Evolutionary conservation across 139 green algal species (phyloP).

Genomic region (Mesotaenium endlicherianum): DNA sequence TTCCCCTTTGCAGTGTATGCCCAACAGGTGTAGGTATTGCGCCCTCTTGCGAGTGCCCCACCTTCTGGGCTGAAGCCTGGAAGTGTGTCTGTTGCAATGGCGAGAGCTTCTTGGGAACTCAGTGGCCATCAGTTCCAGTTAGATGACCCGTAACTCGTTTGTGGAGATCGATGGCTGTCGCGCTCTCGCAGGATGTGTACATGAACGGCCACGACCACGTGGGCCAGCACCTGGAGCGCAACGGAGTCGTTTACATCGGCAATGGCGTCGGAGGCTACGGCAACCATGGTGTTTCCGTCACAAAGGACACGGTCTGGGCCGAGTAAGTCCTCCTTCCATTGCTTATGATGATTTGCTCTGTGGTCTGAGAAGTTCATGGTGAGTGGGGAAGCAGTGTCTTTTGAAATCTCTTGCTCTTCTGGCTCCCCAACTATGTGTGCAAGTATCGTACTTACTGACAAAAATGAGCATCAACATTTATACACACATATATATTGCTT

Average conservation of each 20-base stretch:
- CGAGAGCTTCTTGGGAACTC: neutral
- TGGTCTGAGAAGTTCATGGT: neutral
- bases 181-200: constrained; percentile 32
- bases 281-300: constrained; percentile 2
- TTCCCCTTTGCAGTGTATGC: too few relatives aligned
- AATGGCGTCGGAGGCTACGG: constrained; percentile 45
- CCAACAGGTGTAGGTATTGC: too few relatives aligned
- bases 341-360: neutral
- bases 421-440: neutral
- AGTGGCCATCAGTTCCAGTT: too few relatives aligned
- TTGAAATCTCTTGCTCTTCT: neutral
- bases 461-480: neutral
- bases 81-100: too few relatives aligned
- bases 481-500: neutral
- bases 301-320: constrained; percentile 28
- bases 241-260: constrained; percentile 36
- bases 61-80: too few relatives aligned
- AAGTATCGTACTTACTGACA: neutral
- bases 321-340: neutral
- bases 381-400: neutral
- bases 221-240: constrained; percentile 37
- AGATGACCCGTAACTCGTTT: too few relatives aligned
- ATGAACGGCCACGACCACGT: constrained; percentile 48
- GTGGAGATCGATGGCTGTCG: neutral
- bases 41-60: too few relatives aligned